Base-by-base conservation (phyloP, 768 basidiomycete genomes). In the Amanita brunnescens region DNA sequence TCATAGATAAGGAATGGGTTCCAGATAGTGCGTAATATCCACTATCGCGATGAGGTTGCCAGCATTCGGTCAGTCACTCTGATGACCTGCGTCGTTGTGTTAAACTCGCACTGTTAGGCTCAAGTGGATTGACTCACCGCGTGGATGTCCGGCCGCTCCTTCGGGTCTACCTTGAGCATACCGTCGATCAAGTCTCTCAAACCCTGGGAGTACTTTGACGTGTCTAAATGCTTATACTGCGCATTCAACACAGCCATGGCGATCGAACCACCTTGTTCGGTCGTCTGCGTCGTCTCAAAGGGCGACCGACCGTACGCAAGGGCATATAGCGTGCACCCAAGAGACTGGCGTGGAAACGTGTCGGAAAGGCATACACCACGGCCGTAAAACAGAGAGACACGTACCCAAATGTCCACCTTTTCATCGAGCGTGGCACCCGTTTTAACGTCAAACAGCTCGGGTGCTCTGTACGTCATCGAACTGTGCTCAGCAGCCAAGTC, bases 401-500 rank as follows among this genome's bases (percentile, higher is more conserved):
- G 51, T 69, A 91, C 92, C 93, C 93, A 96, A 29, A 96, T 92
- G 63, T 96, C 93, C 9, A 96, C 93, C 62, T 92, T 94, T 70
- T 97, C 95, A 58, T 96, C 91, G 6, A 98, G 68, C 0, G 73
- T 80, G 35, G 78, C 71, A 20, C 90, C 91, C 4, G 93, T 97
- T 64, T 95, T 95, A 51, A 96, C 94, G 59, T 99, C 96, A 63
- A 97, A 99, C 18, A 99, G 73, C 62, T 99, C 96, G 0, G 96
- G 96, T 1, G 96, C 94, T 16, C 96, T 84, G 60, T 95, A 99
- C 0, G 96, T 90, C 96, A 99, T 98, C 10, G 93, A 92, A 57
- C 92, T 95, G 66, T 95, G 94, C 66, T 99, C 96, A 14, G 91
- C 92, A 2, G 96, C 96, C 56, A 95, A 82, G 64, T 99, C 96